Evolutionary conservation across 805 yeast genomes (phyloP).

Genomic region (Candida rishiriensis): DNA sequence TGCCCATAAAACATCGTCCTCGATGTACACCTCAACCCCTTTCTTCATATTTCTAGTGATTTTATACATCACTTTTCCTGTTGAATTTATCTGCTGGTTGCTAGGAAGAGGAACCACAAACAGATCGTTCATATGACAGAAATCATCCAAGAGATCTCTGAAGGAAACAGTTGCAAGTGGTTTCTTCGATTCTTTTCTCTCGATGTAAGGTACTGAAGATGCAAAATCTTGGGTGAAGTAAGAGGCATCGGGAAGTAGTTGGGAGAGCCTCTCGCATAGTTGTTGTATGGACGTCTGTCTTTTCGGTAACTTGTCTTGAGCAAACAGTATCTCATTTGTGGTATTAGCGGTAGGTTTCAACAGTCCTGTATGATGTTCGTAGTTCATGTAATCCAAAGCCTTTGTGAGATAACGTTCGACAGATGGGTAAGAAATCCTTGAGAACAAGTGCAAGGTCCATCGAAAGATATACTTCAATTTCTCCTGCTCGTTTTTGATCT

Average conservation of each 20-base stretch:
- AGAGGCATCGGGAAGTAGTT: too few relatives aligned
- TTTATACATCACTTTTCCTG: slow-evolving; percentile 42
- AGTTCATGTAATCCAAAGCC: background rate
- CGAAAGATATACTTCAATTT: slow-evolving; percentile 7
- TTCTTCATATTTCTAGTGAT: slow-evolving; percentile 33
- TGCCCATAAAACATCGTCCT: slow-evolving; percentile 57
- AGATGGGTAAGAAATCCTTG: too few relatives aligned
- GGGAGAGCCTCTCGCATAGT: too few relatives aligned
- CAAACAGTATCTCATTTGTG: background rate
- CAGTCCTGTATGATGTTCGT: slow-evolving; percentile 10
- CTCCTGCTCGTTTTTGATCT: background rate
- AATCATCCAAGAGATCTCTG: slow-evolving; percentile 61
- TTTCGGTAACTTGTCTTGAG: too few relatives aligned
- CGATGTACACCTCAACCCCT: slow-evolving; percentile 43
- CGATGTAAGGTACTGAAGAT: too few relatives aligned
- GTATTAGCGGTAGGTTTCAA: background rate
- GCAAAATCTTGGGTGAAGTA: too few relatives aligned
- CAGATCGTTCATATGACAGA: slow-evolving; percentile 49
- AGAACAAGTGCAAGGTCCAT: slow-evolving; percentile 5
- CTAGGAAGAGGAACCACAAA: slow-evolving; percentile 32
- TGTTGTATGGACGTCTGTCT: background rate
- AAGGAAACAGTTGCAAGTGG: slow-evolving; percentile 35
- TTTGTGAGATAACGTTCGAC: background rate
- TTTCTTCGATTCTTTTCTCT: too few relatives aligned
- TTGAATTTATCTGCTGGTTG: slow-evolving; percentile 13